phyloP scores from a whole-genome alignment of 1,139 yeast genomes.

The Candida sp. region DNA sequence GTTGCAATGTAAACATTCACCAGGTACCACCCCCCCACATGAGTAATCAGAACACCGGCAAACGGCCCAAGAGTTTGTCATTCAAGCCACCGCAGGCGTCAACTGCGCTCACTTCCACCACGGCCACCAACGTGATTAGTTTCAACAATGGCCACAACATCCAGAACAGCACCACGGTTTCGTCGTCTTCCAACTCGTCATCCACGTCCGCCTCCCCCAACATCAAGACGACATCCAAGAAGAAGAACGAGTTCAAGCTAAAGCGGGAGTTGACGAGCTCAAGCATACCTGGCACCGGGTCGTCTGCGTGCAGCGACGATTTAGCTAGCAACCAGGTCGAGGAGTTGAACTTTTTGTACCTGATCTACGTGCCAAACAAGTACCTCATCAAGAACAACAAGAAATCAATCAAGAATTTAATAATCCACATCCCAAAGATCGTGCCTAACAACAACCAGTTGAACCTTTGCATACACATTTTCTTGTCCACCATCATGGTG shows the following conservation, averaged over 20 bases:
- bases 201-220: conserved; percentile 1
- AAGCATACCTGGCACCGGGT: not conserved
- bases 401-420: conserved; percentile 28
- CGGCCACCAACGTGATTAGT: conserved; percentile 11
- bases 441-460: conserved; percentile 19
- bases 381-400: conserved; percentile 26
- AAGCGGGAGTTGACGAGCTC: too few relatives aligned
- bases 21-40: too few relatives aligned
- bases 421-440: conserved; percentile 29
- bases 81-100: conserved; percentile 7
- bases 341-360: conserved; percentile 38
- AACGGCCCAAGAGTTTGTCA: not conserved
- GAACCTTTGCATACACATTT: conserved; percentile 42
- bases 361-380: conserved; percentile 38
- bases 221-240: not conserved
- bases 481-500: conserved; percentile 36
- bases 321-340: conserved; percentile 15
- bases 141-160: conserved; percentile 4
- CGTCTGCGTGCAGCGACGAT: not conserved
- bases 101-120: conserved; percentile 16
- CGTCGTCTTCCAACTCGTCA: conserved; percentile 4
- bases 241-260: not conserved
- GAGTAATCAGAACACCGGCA: not conserved
- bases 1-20: too few relatives aligned
- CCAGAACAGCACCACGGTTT: not conserved